Evolutionary conservation across 2,329 filamentous ascomycete species (phyloP).

Genomic region (Colletotrichum chlorophyti): DNA sequence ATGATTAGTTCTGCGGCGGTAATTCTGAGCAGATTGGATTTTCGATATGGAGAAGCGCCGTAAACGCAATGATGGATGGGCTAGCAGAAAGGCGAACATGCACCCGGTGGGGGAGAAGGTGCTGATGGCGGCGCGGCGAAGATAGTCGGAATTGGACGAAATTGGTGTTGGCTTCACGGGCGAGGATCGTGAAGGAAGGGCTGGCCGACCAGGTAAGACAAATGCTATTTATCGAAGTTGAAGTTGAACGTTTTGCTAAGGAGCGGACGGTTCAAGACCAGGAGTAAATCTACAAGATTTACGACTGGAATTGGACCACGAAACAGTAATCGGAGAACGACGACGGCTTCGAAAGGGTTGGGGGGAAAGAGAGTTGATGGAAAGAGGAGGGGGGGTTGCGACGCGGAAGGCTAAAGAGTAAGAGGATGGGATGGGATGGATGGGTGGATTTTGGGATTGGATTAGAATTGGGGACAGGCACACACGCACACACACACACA

Average conservation of each 20-base stretch:
- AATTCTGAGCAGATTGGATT: background rate
- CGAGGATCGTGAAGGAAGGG: conserved; percentile 19
- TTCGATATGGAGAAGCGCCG: background rate
- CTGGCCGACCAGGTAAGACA: conserved; percentile 33
- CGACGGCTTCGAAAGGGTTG: conserved; percentile 32
- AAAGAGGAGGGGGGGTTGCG: conserved; percentile 34
- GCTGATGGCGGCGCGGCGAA: conserved; percentile 22
- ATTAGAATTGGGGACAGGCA: conserved; percentile 28
- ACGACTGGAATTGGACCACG: conserved; percentile 65
- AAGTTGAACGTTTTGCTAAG: conserved; percentile 31
- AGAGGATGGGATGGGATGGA: conserved; percentile 30
- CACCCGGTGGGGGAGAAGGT: conserved; percentile 6
- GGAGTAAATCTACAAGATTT: conserved; percentile 56
- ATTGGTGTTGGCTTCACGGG: conserved; percentile 27
- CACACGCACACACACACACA: conserved; percentile 10
- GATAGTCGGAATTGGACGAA: conserved; percentile 27
- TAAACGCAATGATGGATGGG: background rate
- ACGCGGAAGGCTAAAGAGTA: conserved; percentile 30
- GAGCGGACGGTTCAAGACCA: conserved; percentile 53
- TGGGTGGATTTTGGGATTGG: conserved; percentile 27
- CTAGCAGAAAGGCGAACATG: background rate
- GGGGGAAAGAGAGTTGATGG: conserved; percentile 39
- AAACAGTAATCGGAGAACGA: conserved; percentile 33
- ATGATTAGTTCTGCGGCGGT: conserved; percentile 20
- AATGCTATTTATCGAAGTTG: conserved; percentile 29